These are phyloP conservation scores for Recurvomyces mirabilis DNA, from an alignment of 495 filamentous ascomycete species.

Conservation along the genomic window DNA sequence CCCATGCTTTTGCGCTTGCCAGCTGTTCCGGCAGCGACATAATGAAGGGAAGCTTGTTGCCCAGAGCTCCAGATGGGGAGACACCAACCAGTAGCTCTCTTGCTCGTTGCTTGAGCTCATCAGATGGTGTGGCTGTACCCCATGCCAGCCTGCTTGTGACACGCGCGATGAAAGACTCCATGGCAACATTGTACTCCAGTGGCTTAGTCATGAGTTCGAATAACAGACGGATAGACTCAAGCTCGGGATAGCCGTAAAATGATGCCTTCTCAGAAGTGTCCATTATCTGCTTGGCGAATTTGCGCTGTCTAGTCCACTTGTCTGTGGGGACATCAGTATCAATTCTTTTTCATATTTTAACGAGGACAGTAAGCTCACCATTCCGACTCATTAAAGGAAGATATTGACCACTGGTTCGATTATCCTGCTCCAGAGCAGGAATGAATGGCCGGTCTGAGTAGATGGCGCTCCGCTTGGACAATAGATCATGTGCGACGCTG, in stretches of 20 bases:
- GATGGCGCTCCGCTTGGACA: constrained; percentile 46
- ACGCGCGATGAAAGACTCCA: constrained; percentile 50
- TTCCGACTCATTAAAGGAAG: constrained; percentile 43
- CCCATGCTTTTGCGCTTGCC: constrained; percentile 26
- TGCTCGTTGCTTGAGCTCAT: constrained; percentile 43
- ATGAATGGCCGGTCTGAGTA: constrained; percentile 51
- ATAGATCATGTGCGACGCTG: constrained; percentile 45
- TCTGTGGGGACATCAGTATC: too few relatives aligned
- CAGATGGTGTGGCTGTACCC: constrained; percentile 39
- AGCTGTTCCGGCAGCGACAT: constrained; percentile 30
- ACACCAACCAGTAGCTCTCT: constrained; percentile 47
- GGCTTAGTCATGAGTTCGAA: constrained; percentile 33
- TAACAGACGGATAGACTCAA: constrained; percentile 45
- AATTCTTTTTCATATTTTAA: too few relatives aligned
- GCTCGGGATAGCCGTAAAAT: constrained; percentile 41
- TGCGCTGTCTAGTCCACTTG: constrained; percentile 45
- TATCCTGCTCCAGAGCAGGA: constrained; percentile 36
- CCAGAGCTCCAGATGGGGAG: constrained; percentile 43
- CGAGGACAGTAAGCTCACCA: too few relatives aligned
- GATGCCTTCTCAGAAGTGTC: constrained; percentile 32
- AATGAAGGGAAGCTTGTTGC: constrained; percentile 35
- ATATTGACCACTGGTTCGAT: constrained; percentile 45
- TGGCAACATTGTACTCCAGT: constrained; percentile 39
- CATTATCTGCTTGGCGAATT: constrained; percentile 49
- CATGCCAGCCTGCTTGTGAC: constrained; percentile 47